Evolutionary conservation across 1,284 basidiomycete genomes (phyloP).

Genomic region (Serendipita sp.): DNA sequence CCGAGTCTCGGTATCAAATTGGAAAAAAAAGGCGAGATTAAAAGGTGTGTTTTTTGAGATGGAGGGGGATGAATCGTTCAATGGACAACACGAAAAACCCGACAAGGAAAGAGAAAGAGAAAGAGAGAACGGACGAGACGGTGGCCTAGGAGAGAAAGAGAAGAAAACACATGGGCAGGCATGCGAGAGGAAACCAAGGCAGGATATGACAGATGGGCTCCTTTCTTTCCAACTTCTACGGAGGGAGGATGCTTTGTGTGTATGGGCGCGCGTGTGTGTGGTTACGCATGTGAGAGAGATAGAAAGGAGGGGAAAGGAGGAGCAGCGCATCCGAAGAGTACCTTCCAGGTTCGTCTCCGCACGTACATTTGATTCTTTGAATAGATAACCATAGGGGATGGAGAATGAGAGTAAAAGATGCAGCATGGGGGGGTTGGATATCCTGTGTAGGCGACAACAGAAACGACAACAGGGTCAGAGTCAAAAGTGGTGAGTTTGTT

Average conservation of each 20-base stretch:
- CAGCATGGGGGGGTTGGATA: background rate
- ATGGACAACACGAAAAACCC: background rate
- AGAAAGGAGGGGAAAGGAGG: too few relatives aligned
- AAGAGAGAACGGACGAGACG: background rate
- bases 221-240: background rate
- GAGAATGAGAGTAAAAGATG: background rate
- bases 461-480: too few relatives aligned
- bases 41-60: background rate
- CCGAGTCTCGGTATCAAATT: background rate
- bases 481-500: too few relatives aligned
- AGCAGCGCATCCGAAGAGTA: too few relatives aligned
- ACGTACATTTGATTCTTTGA: background rate
- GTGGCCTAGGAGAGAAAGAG: background rate
- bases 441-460: too few relatives aligned
- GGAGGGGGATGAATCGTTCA: background rate
- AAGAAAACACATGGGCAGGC: background rate
- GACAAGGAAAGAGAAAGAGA: background rate
- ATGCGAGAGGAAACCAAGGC: too few relatives aligned
- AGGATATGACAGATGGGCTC: too few relatives aligned
- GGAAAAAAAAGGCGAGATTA: background rate
- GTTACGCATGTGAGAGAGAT: background rate
- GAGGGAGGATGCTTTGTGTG: background rate
- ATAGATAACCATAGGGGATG: conserved; percentile 1
- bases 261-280: background rate
- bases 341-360: background rate